Base-by-base conservation (phyloP, 2,329 filamentous ascomycete species). In the Huntiella abstrusa region DNA sequence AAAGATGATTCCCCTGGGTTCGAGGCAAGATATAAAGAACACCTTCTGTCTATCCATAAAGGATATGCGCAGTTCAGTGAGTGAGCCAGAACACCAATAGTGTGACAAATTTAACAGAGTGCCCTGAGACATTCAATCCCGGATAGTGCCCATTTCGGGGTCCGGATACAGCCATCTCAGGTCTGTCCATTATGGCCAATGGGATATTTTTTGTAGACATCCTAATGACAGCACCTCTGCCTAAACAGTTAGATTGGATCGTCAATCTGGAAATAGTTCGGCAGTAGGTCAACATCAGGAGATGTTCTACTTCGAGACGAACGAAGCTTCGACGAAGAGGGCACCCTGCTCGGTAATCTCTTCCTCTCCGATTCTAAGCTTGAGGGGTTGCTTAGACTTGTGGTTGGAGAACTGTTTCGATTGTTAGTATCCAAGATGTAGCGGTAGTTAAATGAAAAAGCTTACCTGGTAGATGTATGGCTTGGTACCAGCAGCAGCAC, bases 391-490 rank as follows among this genome's bases (percentile, higher is more conserved):
- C 53, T 70, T 70, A 56, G 74, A 74, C 49, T 70, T 63, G 51
- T 66, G 64, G 33, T 83, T 80, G 13, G 70, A 70, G 62, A 79
- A 96, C 81, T 94, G 53, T 2, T 48, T 33, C 15, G 5, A 4
- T 39, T 47, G 49, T 60, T 55, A 61, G 57, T 22, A 45, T 15
- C 37, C 12, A 11, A 15, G 37, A 17, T 10, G 41, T 11, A 4
- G 33, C 6, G 22, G 34, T 11, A 16, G 15, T 17, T 8, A 11
- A 8, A 13, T 19, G 3, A 17, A 7, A 5, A 16, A 11, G 16
- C 36, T 35, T 41, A 87, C 84, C 71, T 93, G 91, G 65, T 95
- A 98, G 56, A 98, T 96, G 62, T 95, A 98, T 4, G 91, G 91
- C 68, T 86, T 91, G 22, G 91, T 93, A 52, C 91, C 91, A 3